phyloP scores from a whole-genome alignment of 1,284 basidiomycete species.

The Ustilago crameri region DNA sequence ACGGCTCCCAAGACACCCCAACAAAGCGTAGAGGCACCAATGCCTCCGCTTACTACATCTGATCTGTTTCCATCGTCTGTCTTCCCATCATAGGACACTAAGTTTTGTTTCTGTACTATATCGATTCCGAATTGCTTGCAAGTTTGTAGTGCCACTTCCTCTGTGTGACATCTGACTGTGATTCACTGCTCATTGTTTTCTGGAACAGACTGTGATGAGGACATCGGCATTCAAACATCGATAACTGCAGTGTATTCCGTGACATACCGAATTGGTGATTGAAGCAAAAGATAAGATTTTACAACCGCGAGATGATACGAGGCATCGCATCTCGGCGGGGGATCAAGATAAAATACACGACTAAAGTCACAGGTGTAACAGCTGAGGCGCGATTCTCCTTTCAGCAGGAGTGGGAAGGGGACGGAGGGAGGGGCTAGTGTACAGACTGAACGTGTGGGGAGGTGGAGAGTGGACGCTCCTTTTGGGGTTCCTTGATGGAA shows the following conservation, averaged over 20 bases:
- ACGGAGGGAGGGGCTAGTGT: constrained; percentile 1
- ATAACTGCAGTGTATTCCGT: too few species aligned
- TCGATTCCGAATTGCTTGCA: too few species aligned
- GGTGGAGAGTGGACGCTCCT: background rate
- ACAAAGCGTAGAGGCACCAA: constrained; percentile 35
- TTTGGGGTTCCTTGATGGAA: background rate
- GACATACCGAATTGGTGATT: too few species aligned
- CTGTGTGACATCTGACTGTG: too few species aligned
- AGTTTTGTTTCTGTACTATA: background rate
- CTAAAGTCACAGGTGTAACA: background rate
- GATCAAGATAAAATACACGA: background rate
- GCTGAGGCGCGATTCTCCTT: background rate
- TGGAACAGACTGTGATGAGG: too few species aligned
- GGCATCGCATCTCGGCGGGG: too few species aligned
- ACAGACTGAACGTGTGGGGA: background rate
- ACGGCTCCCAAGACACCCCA: constrained; percentile 14
- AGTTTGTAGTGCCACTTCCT: too few species aligned
- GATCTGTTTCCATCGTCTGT: background rate
- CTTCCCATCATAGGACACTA: too few species aligned
- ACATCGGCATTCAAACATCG: too few species aligned
- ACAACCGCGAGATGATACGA: background rate
- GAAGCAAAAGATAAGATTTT: background rate
- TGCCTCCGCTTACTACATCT: constrained; percentile 49
- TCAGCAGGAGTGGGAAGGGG: background rate
- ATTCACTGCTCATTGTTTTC: too few species aligned